Evolutionary conservation across 1,284 basidiomycete species (phyloP).

Genomic region (Sporisorium scitamineum): DNA sequence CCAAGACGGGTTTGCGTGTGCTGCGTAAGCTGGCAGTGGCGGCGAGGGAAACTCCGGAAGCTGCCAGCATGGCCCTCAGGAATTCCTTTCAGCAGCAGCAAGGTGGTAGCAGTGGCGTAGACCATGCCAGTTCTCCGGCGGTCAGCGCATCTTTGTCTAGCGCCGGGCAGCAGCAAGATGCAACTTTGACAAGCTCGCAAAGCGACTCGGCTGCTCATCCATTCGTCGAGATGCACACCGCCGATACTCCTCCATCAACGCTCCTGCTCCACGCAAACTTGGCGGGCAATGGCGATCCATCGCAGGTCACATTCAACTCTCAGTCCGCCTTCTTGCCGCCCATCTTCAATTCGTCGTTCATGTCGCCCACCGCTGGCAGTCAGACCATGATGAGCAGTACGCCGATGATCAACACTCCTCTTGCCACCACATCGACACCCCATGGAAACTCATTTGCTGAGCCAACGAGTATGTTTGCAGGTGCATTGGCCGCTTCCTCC

Average conservation of each 20-base stretch:
- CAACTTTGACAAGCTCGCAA: not conserved
- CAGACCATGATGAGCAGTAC: conserved; percentile 5
- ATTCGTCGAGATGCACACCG: not conserved
- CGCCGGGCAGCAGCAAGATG: conserved; percentile 4
- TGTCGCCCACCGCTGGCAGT: not conserved
- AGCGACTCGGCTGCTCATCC: not conserved
- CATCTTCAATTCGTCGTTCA: conserved; percentile 18
- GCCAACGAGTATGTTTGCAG: conserved; percentile 3
- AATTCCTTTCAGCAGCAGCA: not conserved
- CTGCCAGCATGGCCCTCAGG: conserved; percentile 29
- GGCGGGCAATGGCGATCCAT: not conserved
- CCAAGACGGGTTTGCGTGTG: conserved; percentile 41
- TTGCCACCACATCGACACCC: not conserved
- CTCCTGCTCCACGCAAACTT: not conserved
- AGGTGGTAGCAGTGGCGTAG: not conserved
- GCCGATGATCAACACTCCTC: not conserved
- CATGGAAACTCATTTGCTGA: not conserved
- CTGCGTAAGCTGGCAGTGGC: conserved; percentile 43
- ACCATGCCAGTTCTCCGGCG: not conserved
- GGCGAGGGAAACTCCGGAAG: conserved; percentile 37
- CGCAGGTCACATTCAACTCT: conserved; percentile 11
- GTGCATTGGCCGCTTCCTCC: conserved; percentile 1
- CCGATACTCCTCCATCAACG: not conserved
- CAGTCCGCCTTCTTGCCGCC: conserved; percentile 21
- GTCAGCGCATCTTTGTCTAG: not conserved